A percentile compares a stretch with the other conserved stretches of the same genome.
These are phyloP conservation scores for Exserohilum rostratum DNA, from an alignment of 2,329 filamentous ascomycete species.

Conservation along the genomic window DNA sequence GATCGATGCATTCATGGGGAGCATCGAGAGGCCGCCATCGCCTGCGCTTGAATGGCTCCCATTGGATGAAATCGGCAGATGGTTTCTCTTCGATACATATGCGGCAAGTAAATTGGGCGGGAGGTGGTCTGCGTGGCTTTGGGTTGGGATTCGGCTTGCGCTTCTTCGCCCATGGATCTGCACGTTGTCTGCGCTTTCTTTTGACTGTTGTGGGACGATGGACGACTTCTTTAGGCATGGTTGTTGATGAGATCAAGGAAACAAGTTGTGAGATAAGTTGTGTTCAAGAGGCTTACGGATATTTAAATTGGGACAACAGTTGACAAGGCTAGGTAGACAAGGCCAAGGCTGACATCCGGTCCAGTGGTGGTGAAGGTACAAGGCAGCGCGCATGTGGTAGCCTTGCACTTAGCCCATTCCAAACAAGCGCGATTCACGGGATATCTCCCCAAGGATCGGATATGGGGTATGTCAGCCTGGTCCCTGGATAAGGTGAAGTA, in stretches of 20 bases:
- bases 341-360: constrained; percentile 6
- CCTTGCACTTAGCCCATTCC: constrained; percentile 3
- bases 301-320: not conserved
- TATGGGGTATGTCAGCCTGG: not conserved
- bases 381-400: not conserved
- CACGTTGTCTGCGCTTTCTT: constrained; percentile 14
- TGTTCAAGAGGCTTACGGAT: not conserved
- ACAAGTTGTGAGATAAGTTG: not conserved
- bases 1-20: constrained; percentile 28
- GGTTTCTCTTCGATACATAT: constrained; percentile 31
- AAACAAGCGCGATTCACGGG: not conserved
- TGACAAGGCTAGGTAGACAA: not conserved
- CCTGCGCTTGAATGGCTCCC: constrained; percentile 16
- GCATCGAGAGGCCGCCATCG: constrained; percentile 5
- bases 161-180: constrained; percentile 29
- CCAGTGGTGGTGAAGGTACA: not conserved
- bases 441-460: not conserved
- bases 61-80: constrained; percentile 24
- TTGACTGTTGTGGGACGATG: not conserved
- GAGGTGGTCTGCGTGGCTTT: constrained; percentile 15
- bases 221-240: too few relatives aligned
- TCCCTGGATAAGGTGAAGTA: not conserved
- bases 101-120: constrained; percentile 32
- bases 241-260: too few relatives aligned
- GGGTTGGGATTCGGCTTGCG: constrained; percentile 24